A percentile compares a stretch with the other conserved stretches of the same genome.
Conservation (phyloP, 75 land plant species). For the Cupressus sempervirens region DNA sequence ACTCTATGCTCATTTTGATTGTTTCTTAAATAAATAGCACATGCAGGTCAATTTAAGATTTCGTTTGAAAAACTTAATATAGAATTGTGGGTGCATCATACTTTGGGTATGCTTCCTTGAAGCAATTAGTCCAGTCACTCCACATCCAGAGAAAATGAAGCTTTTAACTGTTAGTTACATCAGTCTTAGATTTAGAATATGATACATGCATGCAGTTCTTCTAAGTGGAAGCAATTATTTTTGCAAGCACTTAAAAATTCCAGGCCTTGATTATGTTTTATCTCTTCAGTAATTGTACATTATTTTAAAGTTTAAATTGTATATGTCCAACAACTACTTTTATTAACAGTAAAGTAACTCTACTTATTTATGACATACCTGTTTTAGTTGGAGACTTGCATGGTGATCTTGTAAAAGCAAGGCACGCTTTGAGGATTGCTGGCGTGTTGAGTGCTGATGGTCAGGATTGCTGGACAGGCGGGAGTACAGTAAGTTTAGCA, state of each 20-base stretch:
- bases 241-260: background rate
- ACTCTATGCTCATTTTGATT: background rate
- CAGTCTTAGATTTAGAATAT: background rate
- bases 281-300: background rate
- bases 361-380: background rate
- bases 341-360: background rate
- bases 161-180: background rate
- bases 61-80: background rate
- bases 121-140: background rate
- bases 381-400: slow-evolving; percentile 92
- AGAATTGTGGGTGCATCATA: background rate
- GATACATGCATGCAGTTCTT: background rate
- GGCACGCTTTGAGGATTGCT: slow-evolving; percentile 72
- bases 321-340: background rate
- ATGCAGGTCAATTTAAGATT: background rate
- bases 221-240: background rate
- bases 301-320: background rate
- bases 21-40: background rate
- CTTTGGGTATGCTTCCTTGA: background rate
- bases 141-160: background rate
- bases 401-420: slow-evolving; percentile 80
- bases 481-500: slow-evolving; percentile 47
- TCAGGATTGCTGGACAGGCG: slow-evolving; percentile 75
- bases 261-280: background rate
- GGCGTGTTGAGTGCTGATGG: slow-evolving; percentile 80